phyloP scores from a whole-genome alignment of 2,329 filamentous ascomycete species.

The Penicillium sclerotiorum region DNA sequence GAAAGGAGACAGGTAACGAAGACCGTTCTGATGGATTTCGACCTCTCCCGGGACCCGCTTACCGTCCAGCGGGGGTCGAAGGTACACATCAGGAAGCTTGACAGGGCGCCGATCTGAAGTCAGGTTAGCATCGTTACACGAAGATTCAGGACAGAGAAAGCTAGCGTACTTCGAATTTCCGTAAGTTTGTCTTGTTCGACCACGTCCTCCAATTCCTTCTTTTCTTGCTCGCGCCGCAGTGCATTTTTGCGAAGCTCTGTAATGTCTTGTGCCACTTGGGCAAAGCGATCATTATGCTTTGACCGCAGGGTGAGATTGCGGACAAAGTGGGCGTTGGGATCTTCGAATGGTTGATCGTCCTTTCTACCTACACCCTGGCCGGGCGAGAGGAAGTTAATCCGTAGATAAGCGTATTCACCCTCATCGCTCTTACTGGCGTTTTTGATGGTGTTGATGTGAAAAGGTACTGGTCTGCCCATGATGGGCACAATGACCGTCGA shows the following conservation, averaged over 20 bases:
- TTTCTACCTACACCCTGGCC: conserved; percentile 96
- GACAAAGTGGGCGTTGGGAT: conserved; percentile 92
- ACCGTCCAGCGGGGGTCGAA: conserved; percentile 91
- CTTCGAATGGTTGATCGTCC: conserved; percentile 97
- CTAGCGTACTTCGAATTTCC: conserved; percentile 81
- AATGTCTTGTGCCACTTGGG: conserved; percentile 89
- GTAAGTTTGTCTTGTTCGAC: conserved; percentile 97
- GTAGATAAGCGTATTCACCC: conserved; percentile 87
- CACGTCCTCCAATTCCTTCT: conserved; percentile 99
- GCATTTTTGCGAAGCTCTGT: conserved; percentile 94
- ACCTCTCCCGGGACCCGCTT: conserved; percentile 95
- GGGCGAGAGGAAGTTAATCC: conserved; percentile 96
- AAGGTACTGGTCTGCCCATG: conserved; percentile 95
- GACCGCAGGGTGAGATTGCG: conserved; percentile 94
- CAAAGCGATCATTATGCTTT: conserved; percentile 82
- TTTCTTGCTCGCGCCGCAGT: conserved; percentile 91
- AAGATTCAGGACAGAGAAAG: neutral
- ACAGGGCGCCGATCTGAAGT: conserved; percentile 84
- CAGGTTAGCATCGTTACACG: conserved; percentile 41
- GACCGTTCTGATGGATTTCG: conserved; percentile 98
- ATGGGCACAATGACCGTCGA: conserved; percentile 89
- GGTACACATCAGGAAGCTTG: conserved; percentile 90
- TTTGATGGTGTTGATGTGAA: conserved; percentile 98
- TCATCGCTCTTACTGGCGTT: conserved; percentile 98
- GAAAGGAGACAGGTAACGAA: conserved; percentile 84